Percentiles rank a stretch among this genome's conserved stretches.
Evolutionary conservation across 768 basidiomycete species (phyloP).

Genomic region (Suillus tomentosus): DNA sequence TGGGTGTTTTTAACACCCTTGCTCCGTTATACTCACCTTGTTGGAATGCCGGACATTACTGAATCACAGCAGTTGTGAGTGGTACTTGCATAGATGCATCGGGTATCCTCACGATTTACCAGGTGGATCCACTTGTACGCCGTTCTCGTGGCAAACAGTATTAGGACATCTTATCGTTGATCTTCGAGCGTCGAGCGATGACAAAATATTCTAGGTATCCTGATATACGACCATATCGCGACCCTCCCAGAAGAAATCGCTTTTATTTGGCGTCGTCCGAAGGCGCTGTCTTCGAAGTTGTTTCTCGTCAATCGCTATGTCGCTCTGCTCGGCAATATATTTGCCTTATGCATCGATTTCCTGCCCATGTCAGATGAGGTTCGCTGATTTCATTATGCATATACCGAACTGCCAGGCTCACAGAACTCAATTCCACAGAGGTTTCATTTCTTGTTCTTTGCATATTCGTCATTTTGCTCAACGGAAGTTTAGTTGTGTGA

Average conservation of each 20-base stretch:
- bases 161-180: neutral
- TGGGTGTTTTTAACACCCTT: neutral
- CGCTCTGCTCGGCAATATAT: constrained; percentile 42
- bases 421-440: neutral
- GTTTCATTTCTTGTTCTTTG: neutral
- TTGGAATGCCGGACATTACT: neutral
- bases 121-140: constrained; percentile 12
- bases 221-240: constrained; percentile 33
- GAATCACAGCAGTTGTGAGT: neutral
- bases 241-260: constrained; percentile 40
- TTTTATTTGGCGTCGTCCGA: constrained; percentile 47
- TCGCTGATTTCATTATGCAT: neutral
- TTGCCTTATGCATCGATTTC: constrained; percentile 31
- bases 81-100: neutral
- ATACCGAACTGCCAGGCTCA: neutral
- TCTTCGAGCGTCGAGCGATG: neutral
- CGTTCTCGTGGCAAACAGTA: constrained; percentile 11
- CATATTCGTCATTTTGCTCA: neutral
- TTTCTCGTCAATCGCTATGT: constrained; percentile 56
- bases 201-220: constrained; percentile 21
- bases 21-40: neutral
- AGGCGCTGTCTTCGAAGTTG: constrained; percentile 39
- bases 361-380: constrained; percentile 13
- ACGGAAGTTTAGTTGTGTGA: neutral
- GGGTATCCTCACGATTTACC: neutral